Conservation (phyloP, 805 yeast species). For the Lipomyces anomalus region DNA sequence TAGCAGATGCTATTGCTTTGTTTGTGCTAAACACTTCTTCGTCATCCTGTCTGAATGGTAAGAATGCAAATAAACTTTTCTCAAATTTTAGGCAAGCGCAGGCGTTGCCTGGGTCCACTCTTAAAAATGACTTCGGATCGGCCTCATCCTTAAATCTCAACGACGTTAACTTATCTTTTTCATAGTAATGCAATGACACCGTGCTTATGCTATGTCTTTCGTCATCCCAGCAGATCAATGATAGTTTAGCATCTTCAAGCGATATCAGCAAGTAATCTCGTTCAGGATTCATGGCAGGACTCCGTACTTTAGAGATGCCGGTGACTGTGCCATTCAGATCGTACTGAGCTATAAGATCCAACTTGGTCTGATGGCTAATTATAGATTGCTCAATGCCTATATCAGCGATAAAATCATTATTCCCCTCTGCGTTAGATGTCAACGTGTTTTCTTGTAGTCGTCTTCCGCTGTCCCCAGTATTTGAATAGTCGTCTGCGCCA, state of each 20-base stretch:
- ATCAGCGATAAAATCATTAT: constrained; percentile 25
- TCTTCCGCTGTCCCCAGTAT: constrained; percentile 11
- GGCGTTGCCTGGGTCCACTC: constrained; percentile 54
- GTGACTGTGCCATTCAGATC: constrained; percentile 65
- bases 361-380: constrained; percentile 27
- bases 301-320: constrained; percentile 42
- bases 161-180: constrained; percentile 44
- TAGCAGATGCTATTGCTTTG: constrained; percentile 23
- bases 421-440: constrained; percentile 2
- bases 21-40: constrained; percentile 28
- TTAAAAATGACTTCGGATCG: constrained; percentile 40
- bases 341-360: constrained; percentile 55
- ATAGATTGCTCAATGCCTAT: constrained; percentile 25
- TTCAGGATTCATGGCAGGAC: constrained; percentile 42
- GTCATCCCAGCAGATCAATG: constrained; percentile 67
- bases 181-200: constrained; percentile 80
- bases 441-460: not conserved
- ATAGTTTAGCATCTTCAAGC: constrained; percentile 70
- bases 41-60: constrained; percentile 52
- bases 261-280: constrained; percentile 60
- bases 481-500: constrained; percentile 27
- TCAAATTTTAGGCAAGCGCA: constrained; percentile 52
- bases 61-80: constrained; percentile 57
- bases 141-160: constrained; percentile 6
- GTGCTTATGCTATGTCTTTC: constrained; percentile 53